These are phyloP conservation scores for Dovyalis caffra DNA, from an alignment of 345 rosid species.

Conservation along the genomic window DNA sequence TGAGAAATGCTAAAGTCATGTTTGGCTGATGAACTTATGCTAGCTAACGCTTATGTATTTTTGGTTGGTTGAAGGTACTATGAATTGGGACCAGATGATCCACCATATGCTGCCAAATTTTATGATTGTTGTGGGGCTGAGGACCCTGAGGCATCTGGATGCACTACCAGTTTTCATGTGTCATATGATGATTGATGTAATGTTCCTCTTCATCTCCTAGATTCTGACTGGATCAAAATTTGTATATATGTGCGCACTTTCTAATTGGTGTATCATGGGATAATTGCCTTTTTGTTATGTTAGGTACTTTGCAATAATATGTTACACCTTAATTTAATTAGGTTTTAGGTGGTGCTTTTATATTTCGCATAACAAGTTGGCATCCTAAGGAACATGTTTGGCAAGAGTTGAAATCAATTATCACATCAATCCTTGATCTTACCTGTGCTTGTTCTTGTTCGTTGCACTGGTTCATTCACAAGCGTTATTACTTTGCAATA, in stretches of 20 bases:
- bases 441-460: too few species aligned
- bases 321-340: too few species aligned
- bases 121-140: conserved; percentile 93
- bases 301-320: too few species aligned
- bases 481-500: too few species aligned
- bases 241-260: conserved; percentile 3
- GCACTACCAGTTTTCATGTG: conserved; percentile 58
- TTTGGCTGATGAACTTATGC: background rate
- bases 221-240: background rate
- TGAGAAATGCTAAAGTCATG: background rate
- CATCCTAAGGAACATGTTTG: too few species aligned
- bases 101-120: conserved; percentile 90
- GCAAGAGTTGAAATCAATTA: too few species aligned
- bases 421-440: too few species aligned
- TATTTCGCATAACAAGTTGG: too few species aligned
- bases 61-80: conserved; percentile 61
- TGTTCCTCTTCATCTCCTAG: conserved; percentile 10
- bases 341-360: too few species aligned
- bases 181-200: conserved; percentile 61
- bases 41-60: background rate
- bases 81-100: conserved; percentile 79
- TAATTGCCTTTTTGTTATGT: too few species aligned
- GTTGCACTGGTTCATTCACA: too few species aligned
- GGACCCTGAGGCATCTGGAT: conserved; percentile 80
- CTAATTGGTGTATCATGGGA: too few species aligned